Evolutionary conservation across 345 rosid species (phyloP), one percentile per base, ranked within the genome.

Genomic region (Aurinia saxatilis): DNA sequence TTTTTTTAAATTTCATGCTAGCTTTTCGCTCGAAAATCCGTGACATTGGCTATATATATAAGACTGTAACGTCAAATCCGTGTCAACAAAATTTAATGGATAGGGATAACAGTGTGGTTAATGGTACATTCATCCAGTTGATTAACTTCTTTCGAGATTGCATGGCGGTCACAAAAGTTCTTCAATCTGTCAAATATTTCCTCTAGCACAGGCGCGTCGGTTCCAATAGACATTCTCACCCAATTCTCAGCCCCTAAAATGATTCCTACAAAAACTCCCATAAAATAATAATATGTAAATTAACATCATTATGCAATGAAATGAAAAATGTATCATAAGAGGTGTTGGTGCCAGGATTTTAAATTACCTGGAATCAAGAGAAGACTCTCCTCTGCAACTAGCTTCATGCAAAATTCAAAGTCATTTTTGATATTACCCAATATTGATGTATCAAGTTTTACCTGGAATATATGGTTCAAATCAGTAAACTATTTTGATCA

Each of bases 321-420:
- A 27, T 3, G 16, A n/a, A 12, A 5, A 38, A 38, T 7, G 1
- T 6, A n/a, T 12, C 5, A 38, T 38, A 4, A 38, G 15, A 27
- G 2, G 3, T 27, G 1, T 27, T 16, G 6, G 13, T 6, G 15
- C 5, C 7, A 38, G n/a, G 13, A 1, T 4, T 12, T 38, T n/a
- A 13, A n/a, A 5, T 7, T 38, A 82, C 90, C 90, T 7, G 95
- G 90, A 19, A 82, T 48, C 58, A 81, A 69, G 6, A 84, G 54
- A 31, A 82, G 83, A 1, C 81, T 80, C 61, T 85, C 92, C 57
- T 88, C 90, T 37, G 29, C 68, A 6, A 65, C 75, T 45, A 87
- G 70, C 75, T 78, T 79, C 56, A 65, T 2, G 66, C 84, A 74
- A 58, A 87, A 84, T 10, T 87, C 86, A 21, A 60, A 1, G 59